Conservation (phyloP, 1,139 yeast genomes). For the Blastobotrys arbuscula region DNA sequence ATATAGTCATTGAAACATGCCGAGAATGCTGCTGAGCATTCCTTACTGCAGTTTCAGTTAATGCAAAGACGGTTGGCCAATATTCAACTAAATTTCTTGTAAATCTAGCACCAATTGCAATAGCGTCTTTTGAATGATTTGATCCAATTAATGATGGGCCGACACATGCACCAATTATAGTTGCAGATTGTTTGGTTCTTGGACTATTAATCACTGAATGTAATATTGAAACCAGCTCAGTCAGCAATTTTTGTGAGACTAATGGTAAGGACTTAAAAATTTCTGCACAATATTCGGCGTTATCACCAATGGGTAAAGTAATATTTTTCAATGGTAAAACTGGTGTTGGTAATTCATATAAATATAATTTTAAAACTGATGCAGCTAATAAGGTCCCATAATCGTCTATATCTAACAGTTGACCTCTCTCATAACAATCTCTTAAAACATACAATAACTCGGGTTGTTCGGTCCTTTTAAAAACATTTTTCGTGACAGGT, state of each 20-base stretch:
- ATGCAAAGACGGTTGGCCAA: slow-evolving; percentile 25
- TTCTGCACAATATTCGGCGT: slow-evolving; percentile 23
- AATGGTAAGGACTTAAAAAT: slow-evolving; percentile 22
- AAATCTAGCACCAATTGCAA: slow-evolving; percentile 26
- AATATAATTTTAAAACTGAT: slow-evolving; percentile 34
- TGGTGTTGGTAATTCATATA: slow-evolving; percentile 35
- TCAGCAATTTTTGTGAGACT: slow-evolving; percentile 21
- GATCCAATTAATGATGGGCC: slow-evolving; percentile 33
- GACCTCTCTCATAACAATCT: slow-evolving; percentile 38
- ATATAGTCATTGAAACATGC: slow-evolving; percentile 1
- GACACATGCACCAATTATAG: slow-evolving; percentile 28
- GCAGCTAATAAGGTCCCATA: slow-evolving; percentile 37
- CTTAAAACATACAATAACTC: slow-evolving; percentile 29
- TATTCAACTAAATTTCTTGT: slow-evolving; percentile 27
- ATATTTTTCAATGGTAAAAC: slow-evolving; percentile 28
- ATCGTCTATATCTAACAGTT: slow-evolving; percentile 34
- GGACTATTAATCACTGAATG: slow-evolving; percentile 16
- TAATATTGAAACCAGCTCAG: slow-evolving; percentile 23
- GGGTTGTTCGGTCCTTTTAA: slow-evolving; percentile 24
- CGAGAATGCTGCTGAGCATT: slow-evolving; percentile 6
- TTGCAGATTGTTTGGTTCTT: slow-evolving; percentile 22
- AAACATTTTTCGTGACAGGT: slow-evolving; percentile 27
- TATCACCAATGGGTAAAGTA: slow-evolving; percentile 29
- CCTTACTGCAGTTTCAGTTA: slow-evolving; percentile 5
- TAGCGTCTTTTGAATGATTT: slow-evolving; percentile 24